Percentiles rank a stretch among this genome's conserved stretches.
These are phyloP conservation scores for Mortierella sp. DNA, from an alignment of 371 early-diverging fungal species.

Conservation along the genomic window DNA sequence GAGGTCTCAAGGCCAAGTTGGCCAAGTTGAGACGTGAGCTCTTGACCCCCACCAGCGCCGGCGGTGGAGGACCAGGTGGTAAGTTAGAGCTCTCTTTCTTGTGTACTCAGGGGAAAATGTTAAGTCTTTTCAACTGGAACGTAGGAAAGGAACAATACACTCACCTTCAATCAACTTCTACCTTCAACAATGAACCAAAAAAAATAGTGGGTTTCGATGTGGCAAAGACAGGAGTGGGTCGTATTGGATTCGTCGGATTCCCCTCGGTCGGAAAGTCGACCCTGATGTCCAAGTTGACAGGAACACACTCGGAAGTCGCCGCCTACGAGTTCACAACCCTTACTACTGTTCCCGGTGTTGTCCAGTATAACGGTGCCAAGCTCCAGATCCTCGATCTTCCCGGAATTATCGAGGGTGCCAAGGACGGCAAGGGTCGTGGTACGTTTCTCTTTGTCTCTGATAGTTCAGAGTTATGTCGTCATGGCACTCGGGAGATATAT, in stretches of 20 bases:
- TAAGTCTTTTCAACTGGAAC: too few relatives aligned
- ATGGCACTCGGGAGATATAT: neutral
- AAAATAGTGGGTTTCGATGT: constrained; percentile 93
- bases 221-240: constrained; percentile 97
- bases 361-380: constrained; percentile 99
- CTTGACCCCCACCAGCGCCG: constrained; percentile 85
- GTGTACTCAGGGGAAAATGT: too few relatives aligned
- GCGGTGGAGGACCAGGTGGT: constrained; percentile 85
- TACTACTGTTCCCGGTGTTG: constrained; percentile 97
- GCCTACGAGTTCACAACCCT: constrained; percentile 99
- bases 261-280: constrained; percentile 99
- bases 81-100: constrained; percentile 15
- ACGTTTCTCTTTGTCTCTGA: constrained; percentile 10
- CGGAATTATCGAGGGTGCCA: constrained; percentile 99
- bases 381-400: constrained; percentile 91
- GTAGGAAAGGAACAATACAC: too few relatives aligned
- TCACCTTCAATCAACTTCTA: neutral
- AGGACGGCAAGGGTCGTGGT: constrained; percentile 99
- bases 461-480: neutral
- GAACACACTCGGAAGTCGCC: constrained; percentile 97
- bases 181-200: neutral
- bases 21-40: constrained; percentile 97
- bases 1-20: constrained; percentile 98
- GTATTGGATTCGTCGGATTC: constrained; percentile 95
- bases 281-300: constrained; percentile 97